Evolutionary conservation across 805 yeast genomes (phyloP), one percentile per base, ranked within the genome.

Genomic region (Spathaspora gorwiae): DNA sequence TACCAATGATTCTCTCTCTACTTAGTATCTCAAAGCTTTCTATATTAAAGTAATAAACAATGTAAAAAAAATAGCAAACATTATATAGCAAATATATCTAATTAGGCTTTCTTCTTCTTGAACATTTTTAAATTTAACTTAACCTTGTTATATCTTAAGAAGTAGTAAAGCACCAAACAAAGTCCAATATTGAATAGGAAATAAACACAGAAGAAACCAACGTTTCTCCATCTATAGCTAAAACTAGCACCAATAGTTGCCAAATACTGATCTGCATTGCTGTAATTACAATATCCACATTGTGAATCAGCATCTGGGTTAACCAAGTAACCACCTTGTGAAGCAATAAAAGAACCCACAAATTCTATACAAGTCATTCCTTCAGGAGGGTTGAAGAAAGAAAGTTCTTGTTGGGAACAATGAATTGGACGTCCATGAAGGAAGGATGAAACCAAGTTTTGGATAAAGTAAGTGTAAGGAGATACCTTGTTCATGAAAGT

Each of bases 401-500:
- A 55, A 37, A 61, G 54, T 46, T 68, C 73, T 27, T 52, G 41
- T 14, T 47, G 26, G n/a, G 55, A 26, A 53, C 74, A 67, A 11
- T 47, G 55, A 10, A 86, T 83, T 33, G 62, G 58, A 50, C 77
- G 69, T 34, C 72, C 75, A 51, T 83, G 53, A 75, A 65, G 43
- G 75, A 70, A 29, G 59, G 64, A 26, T 66, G 70, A 37, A 37
- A 81, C 67, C 49, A 84, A 68, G 43, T 79, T 71, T 50, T 79
- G 80, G 47, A 87, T 68, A 60, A 83, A 78, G 58, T 87, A 87
- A 1, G 92, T 84, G 64, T 76, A 76, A 8, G 86, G 95, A 26
- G 87, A 82, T 15, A 72, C 73, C 53, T 84, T 77, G 77, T 85
- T 83, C 90, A 87, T 84, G 61, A 84, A 87, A 39, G 78, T 80